Conservation (phyloP, 495 filamentous ascomycete genomes). For the Poronia punctata region DNA sequence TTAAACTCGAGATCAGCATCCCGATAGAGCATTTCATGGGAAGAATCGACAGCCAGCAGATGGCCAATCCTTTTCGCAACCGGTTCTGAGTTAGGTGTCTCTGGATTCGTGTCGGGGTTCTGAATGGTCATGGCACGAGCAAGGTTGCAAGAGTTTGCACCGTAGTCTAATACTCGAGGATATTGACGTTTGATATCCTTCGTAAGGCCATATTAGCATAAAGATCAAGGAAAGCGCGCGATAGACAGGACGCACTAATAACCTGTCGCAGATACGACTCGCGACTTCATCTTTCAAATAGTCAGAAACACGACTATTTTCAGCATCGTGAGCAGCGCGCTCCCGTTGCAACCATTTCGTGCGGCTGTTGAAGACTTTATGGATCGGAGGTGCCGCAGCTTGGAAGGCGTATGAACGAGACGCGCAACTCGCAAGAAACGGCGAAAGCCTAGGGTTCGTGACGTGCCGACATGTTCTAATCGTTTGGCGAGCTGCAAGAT, state of each 20-base stretch:
- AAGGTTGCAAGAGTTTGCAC: constrained; percentile 93
- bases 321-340: constrained; percentile 64
- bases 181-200: constrained; percentile 90
- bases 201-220: background rate
- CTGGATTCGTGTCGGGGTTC: constrained; percentile 52
- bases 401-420: constrained; percentile 66
- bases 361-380: constrained; percentile 85
- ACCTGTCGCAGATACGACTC: constrained; percentile 71
- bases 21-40: constrained; percentile 68
- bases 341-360: constrained; percentile 88
- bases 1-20: constrained; percentile 76
- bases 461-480: constrained; percentile 4
- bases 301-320: constrained; percentile 70
- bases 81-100: constrained; percentile 48
- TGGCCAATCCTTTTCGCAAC: constrained; percentile 59
- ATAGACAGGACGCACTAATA: constrained; percentile 52
- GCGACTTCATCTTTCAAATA: constrained; percentile 93
- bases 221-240: background rate
- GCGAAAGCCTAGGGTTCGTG: background rate
- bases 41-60: constrained; percentile 76
- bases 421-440: constrained; percentile 5
- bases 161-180: constrained; percentile 81
- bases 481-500: constrained; percentile 16
- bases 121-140: constrained; percentile 68
- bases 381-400: constrained; percentile 62